Evolutionary conservation across 345 rosid genomes (phyloP).

Genomic region (Microthlaspi erraticum): DNA sequence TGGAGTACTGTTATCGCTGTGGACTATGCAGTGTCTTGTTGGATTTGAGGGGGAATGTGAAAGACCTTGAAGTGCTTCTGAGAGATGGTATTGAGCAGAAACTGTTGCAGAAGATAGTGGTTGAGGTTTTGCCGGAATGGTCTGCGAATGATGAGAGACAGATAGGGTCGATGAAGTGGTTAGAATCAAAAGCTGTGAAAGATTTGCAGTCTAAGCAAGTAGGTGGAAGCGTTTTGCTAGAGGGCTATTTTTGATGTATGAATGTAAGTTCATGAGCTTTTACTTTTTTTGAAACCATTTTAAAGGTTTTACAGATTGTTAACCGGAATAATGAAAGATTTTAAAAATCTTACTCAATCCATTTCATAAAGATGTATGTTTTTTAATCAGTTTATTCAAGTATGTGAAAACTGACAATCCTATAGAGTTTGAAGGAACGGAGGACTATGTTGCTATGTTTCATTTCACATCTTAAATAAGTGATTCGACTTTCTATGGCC

Average conservation of each 20-base stretch:
- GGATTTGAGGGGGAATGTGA: constrained; percentile 61
- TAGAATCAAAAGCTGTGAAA: constrained; percentile 52
- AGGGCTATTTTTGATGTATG: constrained; percentile 50
- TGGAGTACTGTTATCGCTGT: constrained; percentile 54
- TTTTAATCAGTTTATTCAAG: too few species aligned
- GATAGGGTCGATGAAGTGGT: constrained; percentile 35
- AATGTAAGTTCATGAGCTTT: constrained; percentile 1
- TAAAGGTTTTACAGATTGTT: neutral
- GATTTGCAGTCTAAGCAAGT: constrained; percentile 52
- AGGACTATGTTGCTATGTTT: neutral
- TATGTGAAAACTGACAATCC: neutral
- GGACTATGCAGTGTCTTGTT: constrained; percentile 70
- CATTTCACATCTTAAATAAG: constrained; percentile 18
- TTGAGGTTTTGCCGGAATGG: constrained; percentile 75
- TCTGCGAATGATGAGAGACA: constrained; percentile 36
- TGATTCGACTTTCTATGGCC: constrained; percentile 34
- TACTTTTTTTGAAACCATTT: constrained; percentile 11
- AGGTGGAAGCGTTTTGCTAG: constrained; percentile 56
- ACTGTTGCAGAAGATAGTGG: constrained; percentile 56
- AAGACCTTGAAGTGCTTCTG: constrained; percentile 60
- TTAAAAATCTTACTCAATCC: neutral
- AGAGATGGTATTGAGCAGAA: constrained; percentile 55
- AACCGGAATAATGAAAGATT: neutral
- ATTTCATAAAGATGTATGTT: neutral
- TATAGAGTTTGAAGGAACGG: neutral